Evolutionary conservation across 352 stramenopile species (phyloP).

Genomic region (Globisporangium splendens): DNA sequence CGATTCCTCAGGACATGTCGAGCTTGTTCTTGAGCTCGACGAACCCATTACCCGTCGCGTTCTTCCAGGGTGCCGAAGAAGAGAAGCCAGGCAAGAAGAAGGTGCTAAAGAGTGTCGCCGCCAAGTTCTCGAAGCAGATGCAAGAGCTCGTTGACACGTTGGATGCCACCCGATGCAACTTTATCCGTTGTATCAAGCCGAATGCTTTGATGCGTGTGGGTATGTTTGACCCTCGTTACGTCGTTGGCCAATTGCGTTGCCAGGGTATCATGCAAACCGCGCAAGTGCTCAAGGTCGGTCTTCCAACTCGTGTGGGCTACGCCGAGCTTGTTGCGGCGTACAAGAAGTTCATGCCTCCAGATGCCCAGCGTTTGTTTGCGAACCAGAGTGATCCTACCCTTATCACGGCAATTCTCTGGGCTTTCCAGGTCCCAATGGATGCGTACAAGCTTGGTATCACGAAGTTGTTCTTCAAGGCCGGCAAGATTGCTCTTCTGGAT

Average conservation of each 20-base stretch:
- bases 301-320: constrained; percentile 82
- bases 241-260: constrained; percentile 81
- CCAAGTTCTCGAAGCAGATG: constrained; percentile 80
- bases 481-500: constrained; percentile 74
- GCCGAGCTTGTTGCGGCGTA: constrained; percentile 61
- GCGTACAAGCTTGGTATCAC: constrained; percentile 83
- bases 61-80: constrained; percentile 69
- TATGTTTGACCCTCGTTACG: constrained; percentile 74
- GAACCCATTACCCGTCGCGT: constrained; percentile 54
- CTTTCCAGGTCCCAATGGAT: constrained; percentile 75
- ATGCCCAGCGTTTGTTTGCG: constrained; percentile 66
- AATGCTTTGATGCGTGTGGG: constrained; percentile 74
- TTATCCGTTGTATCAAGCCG: constrained; percentile 89
- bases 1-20: constrained; percentile 78
- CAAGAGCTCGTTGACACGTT: constrained; percentile 76
- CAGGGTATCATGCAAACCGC: constrained; percentile 85
- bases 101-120: constrained; percentile 59
- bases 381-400: constrained; percentile 71
- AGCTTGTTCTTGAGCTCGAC: constrained; percentile 74
- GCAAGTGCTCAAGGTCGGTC: constrained; percentile 84
- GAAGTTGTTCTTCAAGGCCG: constrained; percentile 68
- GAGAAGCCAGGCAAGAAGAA: constrained; percentile 74
- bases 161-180: constrained; percentile 83
- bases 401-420: constrained; percentile 80
- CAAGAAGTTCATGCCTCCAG: constrained; percentile 65